Base-by-base conservation (phyloP, 768 basidiomycete genomes). In the Tremella yokohamensis region DNA sequence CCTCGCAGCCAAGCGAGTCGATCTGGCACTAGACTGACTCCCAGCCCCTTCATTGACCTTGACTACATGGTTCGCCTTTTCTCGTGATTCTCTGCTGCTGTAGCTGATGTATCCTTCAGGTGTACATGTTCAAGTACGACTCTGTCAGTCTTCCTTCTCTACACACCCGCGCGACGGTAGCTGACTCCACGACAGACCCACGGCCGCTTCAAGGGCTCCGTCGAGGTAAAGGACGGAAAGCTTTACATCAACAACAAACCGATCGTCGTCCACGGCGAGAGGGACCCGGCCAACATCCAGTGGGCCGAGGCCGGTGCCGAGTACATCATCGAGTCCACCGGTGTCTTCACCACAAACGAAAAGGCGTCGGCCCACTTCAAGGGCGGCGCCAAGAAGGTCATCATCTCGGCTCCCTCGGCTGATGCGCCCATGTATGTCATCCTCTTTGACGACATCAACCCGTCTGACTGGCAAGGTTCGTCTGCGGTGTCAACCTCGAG, bases 341-440 rank as follows among this genome's bases (percentile, higher is more conserved):
- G 93, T 85, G 92, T 96, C 78, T 97, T 98, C 84, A 98, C 93
- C 77, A 96, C 92, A 73, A 83, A 79, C 66, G 92, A 96, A 15
- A 93, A 92, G 82, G 94, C 94, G 55, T 82, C 82, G 49, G 86
- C 85, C 67, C 94, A 99, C 81, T 82, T 99, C 80, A 91, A 93
- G 81, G 94, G 94, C 70, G 94, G 94, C 78, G 94, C 94, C 75
- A 97, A 98, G 86, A 99, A 97, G 83, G 94, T 99, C 77, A 83
- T 99, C 81, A 98, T 99, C 84, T 94, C 93, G 65, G 94, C 94
- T 48, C 94, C 94, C 67, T 98, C 94, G 9, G 73, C 74, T 34
- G 77, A 78, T 58, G 77, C 77, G 49, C 77, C 77, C 49, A 78
- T 78, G 77, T 76, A 47, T 55, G 71, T 62, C 73, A 26, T 15